Conservation (phyloP, 2,329 filamentous ascomycete genomes). For the Dryadomyces quercus-mongolicae region DNA sequence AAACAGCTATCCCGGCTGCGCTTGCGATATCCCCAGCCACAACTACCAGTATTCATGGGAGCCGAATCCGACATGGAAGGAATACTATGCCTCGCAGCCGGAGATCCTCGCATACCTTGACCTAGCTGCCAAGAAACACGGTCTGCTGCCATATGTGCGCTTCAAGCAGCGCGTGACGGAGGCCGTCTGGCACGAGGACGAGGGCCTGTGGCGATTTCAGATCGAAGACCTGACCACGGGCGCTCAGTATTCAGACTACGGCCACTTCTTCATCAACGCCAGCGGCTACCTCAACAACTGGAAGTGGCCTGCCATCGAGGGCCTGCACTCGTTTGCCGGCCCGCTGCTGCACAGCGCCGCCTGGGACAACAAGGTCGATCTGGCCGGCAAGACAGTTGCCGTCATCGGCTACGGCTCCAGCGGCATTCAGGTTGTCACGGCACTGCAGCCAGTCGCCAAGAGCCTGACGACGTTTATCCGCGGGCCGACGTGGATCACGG, state of each 20-base stretch:
- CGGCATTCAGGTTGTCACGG: conserved; percentile 17
- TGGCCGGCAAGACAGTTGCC: conserved; percentile 6
- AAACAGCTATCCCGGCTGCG: conserved; percentile 13
- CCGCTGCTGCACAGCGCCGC: conserved; percentile 9
- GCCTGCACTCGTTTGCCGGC: conserved; percentile 9
- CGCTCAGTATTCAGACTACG: conserved; percentile 15
- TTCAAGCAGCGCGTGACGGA: conserved; percentile 4
- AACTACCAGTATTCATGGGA: conserved; percentile 11
- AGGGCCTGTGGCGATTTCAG: conserved; percentile 4
- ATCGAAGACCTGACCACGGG: conserved; percentile 2
- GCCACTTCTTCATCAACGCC: conserved; percentile 36
- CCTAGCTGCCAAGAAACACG: conserved; percentile 5
- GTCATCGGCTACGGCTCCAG: conserved; percentile 9
- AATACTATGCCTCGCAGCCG: conserved; percentile 5
- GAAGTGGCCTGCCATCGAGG: conserved; percentile 25
- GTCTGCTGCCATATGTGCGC: conserved; percentile 5
- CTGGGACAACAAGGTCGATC: conserved; percentile 13
- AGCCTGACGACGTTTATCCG: conserved; percentile 12
- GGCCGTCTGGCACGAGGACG: conserved; percentile 9
- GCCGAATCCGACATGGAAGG: conserved; percentile 10
- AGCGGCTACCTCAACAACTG: conserved; percentile 36
- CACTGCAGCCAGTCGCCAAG: conserved; percentile 22
- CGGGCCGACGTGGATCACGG: conserved; percentile 42
- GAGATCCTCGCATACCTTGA: conserved; percentile 11
- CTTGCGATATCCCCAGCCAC: conserved; percentile 13